Evolutionary conservation across 106 monocot genomes (phyloP).

Genomic region (Chionographis japonica): DNA sequence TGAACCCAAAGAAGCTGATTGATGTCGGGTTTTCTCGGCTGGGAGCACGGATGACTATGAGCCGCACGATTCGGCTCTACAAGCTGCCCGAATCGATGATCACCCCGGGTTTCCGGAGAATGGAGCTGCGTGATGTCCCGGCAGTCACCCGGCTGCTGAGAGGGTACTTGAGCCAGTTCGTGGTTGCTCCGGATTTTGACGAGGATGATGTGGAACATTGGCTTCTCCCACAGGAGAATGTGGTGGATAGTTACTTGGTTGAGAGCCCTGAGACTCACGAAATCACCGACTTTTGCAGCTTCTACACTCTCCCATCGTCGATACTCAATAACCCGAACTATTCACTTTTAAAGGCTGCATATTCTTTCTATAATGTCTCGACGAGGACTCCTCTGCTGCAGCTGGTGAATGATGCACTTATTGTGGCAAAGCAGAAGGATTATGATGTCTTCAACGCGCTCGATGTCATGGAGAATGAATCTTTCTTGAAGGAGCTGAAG

Average conservation of each 20-base stretch:
- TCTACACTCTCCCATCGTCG: slow-evolving; percentile 63
- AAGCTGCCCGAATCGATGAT: slow-evolving; percentile 45
- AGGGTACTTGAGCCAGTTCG: slow-evolving; percentile 48
- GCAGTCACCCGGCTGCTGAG: slow-evolving; percentile 66
- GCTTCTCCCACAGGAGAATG: slow-evolving; percentile 62
- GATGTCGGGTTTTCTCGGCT: slow-evolving; percentile 75
- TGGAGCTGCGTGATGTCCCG: slow-evolving; percentile 74
- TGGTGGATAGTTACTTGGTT: slow-evolving; percentile 70
- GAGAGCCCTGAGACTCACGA: slow-evolving; percentile 69
- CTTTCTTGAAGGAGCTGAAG: slow-evolving; percentile 76
- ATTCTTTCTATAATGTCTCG: slow-evolving; percentile 70
- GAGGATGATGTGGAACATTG: slow-evolving; percentile 80
- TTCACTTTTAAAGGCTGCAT: slow-evolving; percentile 64
- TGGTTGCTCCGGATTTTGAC: slow-evolving; percentile 57
- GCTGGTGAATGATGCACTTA: slow-evolving; percentile 77
- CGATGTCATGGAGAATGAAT: slow-evolving; percentile 77
- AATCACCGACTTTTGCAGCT: slow-evolving; percentile 82
- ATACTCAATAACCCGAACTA: slow-evolving; percentile 66
- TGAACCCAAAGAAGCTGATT: slow-evolving; percentile 80
- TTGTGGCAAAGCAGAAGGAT: slow-evolving; percentile 70
- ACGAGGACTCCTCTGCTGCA: slow-evolving; percentile 64
- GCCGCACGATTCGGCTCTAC: slow-evolving; percentile 60
- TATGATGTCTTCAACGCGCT: slow-evolving; percentile 86
- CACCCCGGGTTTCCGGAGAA: slow-evolving; percentile 68
- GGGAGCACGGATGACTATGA: slow-evolving; percentile 74